These are phyloP conservation scores for Paecilomyces dactylethromorphus DNA, from an alignment of 2,329 filamentous ascomycete genomes.

Conservation along the genomic window DNA sequence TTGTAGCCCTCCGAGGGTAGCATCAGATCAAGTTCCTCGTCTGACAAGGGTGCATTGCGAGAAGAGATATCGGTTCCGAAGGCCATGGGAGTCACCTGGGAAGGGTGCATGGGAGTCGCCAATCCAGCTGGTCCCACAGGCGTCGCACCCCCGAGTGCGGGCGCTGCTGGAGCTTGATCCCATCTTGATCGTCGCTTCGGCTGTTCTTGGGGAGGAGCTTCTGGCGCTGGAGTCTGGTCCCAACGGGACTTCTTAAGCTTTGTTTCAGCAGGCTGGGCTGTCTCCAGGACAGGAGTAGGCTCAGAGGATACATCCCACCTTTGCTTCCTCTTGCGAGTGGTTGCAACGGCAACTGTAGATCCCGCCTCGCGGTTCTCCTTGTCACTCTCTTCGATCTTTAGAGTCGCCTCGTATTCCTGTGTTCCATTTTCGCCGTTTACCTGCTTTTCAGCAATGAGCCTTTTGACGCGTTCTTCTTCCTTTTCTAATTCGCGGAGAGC, in stretches of 20 bases:
- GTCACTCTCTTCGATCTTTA: constrained; percentile 59
- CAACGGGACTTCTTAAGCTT: constrained; percentile 76
- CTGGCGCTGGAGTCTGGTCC: constrained; percentile 70
- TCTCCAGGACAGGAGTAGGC: constrained; percentile 43
- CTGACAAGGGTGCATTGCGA: constrained; percentile 76
- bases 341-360: constrained; percentile 56
- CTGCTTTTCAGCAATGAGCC: constrained; percentile 71
- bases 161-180: constrained; percentile 83
- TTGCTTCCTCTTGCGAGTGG: constrained; percentile 79
- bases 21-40: constrained; percentile 90
- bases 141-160: constrained; percentile 59
- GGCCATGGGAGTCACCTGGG: constrained; percentile 53
- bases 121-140: constrained; percentile 68
- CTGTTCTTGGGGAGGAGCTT: constrained; percentile 44
- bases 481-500: constrained; percentile 81
- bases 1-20: constrained; percentile 90
- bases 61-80: constrained; percentile 77
- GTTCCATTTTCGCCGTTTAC: constrained; percentile 54
- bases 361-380: constrained; percentile 69
- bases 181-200: constrained; percentile 77
- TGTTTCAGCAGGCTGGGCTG: constrained; percentile 46
- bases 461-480: constrained; percentile 82
- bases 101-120: constrained; percentile 70
- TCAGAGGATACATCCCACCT: constrained; percentile 80
- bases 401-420: constrained; percentile 63